Evolutionary conservation across 805 yeast species (phyloP).

Genomic region (Wickerhamomyces tratensis): DNA sequence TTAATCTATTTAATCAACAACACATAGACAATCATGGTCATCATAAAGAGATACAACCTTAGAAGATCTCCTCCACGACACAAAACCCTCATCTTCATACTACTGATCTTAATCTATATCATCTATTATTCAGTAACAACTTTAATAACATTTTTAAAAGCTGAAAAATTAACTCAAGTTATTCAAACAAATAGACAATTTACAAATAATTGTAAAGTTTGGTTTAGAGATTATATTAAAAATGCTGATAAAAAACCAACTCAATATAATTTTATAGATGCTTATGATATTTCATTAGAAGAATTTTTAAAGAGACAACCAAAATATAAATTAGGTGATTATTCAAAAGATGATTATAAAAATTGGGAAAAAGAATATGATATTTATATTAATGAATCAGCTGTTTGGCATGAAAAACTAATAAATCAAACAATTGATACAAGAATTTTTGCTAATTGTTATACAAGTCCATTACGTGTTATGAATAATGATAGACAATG

Average conservation of each 20-base stretch:
- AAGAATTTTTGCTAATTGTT: slow-evolving; percentile 2
- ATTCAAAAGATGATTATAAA: not conserved
- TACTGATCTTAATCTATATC: not conserved
- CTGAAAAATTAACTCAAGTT: not conserved
- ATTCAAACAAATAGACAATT: not conserved
- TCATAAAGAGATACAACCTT: not conserved
- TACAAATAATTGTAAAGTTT: not conserved
- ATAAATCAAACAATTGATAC: slow-evolving; percentile 2
- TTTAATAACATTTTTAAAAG: no score
- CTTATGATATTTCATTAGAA: not conserved
- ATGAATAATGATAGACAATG: not conserved
- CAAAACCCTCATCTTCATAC: not conserved
- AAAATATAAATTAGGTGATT: no score
- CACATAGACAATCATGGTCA: not conserved
- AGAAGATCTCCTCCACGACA: not conserved
- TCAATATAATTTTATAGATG: not conserved
- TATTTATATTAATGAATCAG: not conserved
- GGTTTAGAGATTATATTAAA: no score
- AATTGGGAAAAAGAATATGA: not conserved
- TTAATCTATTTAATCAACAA: no score
- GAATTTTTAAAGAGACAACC: not conserved
- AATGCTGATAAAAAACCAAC: not conserved
- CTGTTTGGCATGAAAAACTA: not conserved
- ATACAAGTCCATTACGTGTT: not conserved
- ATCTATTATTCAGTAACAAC: not conserved